Evolutionary conservation across 1,284 basidiomycete species (phyloP).

Genomic region (Tylopilus microsporus): DNA sequence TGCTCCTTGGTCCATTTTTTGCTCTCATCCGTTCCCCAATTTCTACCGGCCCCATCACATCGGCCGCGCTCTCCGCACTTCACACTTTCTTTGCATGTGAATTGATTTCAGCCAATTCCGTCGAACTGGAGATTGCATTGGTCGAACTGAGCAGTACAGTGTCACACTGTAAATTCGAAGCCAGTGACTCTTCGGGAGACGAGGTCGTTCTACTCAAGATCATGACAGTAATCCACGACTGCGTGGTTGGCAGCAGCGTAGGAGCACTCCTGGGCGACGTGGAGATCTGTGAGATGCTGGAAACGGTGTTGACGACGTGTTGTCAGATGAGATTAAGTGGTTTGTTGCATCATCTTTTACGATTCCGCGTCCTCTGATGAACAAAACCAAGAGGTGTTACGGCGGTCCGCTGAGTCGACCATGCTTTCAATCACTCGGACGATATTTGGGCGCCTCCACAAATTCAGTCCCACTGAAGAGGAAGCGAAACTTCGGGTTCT

Average conservation of each 20-base stretch:
- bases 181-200: conserved; percentile 91
- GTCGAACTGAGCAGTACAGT: conserved; percentile 84
- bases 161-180: conserved; percentile 97
- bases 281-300: conserved; percentile 96
- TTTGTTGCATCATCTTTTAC: conserved; percentile 40
- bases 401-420: conserved; percentile 90
- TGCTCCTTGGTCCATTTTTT: conserved; percentile 84
- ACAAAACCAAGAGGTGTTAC: conserved; percentile 66
- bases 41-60: conserved; percentile 92
- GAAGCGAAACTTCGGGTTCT: conserved; percentile 55
- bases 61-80: conserved; percentile 81
- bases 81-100: conserved; percentile 81
- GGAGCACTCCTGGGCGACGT: conserved; percentile 78
- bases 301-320: conserved; percentile 95
- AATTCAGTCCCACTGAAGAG: conserved; percentile 61
- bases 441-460: conserved; percentile 73
- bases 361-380: conserved; percentile 15
- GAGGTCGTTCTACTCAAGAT: conserved; percentile 94
- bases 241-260: conserved; percentile 64
- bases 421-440: conserved; percentile 85
- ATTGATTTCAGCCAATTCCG: conserved; percentile 56
- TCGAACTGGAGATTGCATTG: conserved; percentile 60
- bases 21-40: conserved; percentile 88
- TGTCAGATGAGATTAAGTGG: conserved; percentile 95
- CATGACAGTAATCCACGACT: conserved; percentile 84